These are phyloP conservation scores for Athelia sp. DNA, from an alignment of 1,284 basidiomycete genomes.

Conservation along the genomic window DNA sequence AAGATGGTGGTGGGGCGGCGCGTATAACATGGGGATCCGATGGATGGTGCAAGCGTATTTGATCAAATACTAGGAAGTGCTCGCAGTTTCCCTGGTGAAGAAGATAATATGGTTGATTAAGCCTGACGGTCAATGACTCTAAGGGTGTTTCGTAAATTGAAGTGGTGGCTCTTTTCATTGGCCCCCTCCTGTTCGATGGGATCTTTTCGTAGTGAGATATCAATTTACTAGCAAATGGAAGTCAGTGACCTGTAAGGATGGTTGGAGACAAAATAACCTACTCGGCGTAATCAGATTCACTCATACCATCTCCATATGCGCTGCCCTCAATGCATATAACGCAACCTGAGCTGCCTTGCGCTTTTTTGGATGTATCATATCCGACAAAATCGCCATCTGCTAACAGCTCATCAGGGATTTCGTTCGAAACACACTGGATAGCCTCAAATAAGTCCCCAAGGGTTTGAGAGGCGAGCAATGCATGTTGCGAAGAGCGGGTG, in stretches of 20 bases:
- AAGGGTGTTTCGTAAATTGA: constrained; percentile 45
- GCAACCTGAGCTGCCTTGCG: constrained; percentile 26
- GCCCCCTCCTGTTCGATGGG: constrained; percentile 26
- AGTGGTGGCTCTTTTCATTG: constrained; percentile 37
- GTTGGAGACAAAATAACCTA: constrained; percentile 25
- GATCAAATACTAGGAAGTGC: constrained; percentile 69
- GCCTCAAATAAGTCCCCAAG: constrained; percentile 56
- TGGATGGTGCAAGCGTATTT: constrained; percentile 49
- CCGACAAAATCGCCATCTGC: constrained; percentile 30
- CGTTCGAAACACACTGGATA: constrained; percentile 63
- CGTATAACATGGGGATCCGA: constrained; percentile 23
- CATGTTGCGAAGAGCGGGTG: constrained; percentile 63
- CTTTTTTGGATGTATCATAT: constrained; percentile 17
- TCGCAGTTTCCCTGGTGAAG: constrained; percentile 78
- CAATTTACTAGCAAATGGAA: constrained; percentile 43
- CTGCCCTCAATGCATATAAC: constrained; percentile 57
- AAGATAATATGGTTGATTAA: constrained; percentile 77
- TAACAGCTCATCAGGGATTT: constrained; percentile 39
- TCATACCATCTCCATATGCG: constrained; percentile 50
- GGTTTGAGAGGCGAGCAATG: constrained; percentile 63
- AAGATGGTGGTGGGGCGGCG: neutral
- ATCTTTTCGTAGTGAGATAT: constrained; percentile 33
- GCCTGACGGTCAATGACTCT: constrained; percentile 47
- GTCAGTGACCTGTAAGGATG: neutral
- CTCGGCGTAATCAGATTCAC: constrained; percentile 53